Base-by-base conservation (phyloP, 331 rosid species). In the Quercus tomentella region DNA sequence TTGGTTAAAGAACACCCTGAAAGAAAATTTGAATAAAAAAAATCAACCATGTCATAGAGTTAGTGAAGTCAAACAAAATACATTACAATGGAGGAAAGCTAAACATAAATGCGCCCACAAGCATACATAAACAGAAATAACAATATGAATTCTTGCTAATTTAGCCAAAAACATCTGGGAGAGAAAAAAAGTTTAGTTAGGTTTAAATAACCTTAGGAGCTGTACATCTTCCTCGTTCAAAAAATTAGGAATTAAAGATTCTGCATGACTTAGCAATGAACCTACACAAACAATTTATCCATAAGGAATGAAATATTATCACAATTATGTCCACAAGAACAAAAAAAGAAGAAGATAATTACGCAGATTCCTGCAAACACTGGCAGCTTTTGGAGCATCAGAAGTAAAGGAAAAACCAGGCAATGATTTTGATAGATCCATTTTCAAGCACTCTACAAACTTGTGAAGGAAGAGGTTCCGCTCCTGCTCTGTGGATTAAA, bases 201-300 rank as follows among this genome's bases (percentile, higher is more conserved):
- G 33, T 73, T 76, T 79, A 76, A 60, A 65, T 82, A 71, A 95
- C 99, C 99, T 95, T 72, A 95, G 71, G 62, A 93, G 96, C 81
- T 89, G 97, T 76, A 93, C 83, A 87, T 95, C 99, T 87, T 95
- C 99, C 83, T 76, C 89, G 72, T 76, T 95, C 79, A 95, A 85
- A 76, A 85, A 87, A 75, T 80, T 90, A 62, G 99, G 99, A 89
- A 91, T 91, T 79, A 95, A 88, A 70, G 99, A 95, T 85, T 95
- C 97, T 56, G 98, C 97, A 82, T 95, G 97, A 81, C 88, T 90
- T 86, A 92, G 79, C 91, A 95, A 86, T 14, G 97, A 95, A 77
- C 97, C 99, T 95, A 79, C 91, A 93, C 65, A 83, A 58, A 61
- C 43, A 83, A 78, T 80, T 66, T 76, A 87, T 55, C 58, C 45